These are phyloP conservation scores for Aurantiochytrium sp. DNA, from an alignment of 108 stramenopile species.

Conservation along the genomic window DNA sequence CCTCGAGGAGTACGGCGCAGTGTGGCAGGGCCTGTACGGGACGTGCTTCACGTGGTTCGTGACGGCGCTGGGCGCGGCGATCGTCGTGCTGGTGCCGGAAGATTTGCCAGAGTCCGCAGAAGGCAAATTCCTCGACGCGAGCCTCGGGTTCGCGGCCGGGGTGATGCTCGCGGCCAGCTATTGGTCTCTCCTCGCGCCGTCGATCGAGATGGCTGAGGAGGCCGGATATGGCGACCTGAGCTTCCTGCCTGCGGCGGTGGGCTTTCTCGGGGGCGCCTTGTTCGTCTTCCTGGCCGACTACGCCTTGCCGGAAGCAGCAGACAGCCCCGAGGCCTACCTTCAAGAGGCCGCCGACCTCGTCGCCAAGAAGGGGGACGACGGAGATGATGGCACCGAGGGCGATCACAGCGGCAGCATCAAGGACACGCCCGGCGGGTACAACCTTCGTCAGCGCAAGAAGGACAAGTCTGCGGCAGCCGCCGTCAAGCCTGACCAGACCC, in stretches of 20 bases:
- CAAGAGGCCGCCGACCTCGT: background rate
- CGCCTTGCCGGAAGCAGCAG: background rate
- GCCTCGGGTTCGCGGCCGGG: conserved; percentile 27
- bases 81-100: background rate
- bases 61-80: conserved; percentile 18
- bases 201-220: conserved; percentile 9
- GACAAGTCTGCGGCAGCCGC: background rate
- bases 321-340: background rate
- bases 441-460: background rate
- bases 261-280: background rate
- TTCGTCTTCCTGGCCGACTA: background rate
- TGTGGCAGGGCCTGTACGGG: background rate
- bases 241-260: conserved; percentile 13
- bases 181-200: conserved; percentile 23
- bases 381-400: too few relatives aligned
- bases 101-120: background rate
- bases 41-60: conserved; percentile 34
- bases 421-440: background rate
- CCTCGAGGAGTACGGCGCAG: background rate
- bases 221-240: background rate
- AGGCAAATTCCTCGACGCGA: background rate
- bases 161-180: conserved; percentile 25
- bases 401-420: too few relatives aligned
- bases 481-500: too few relatives aligned
- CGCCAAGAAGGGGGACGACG: background rate